Percentiles rank a stretch among this genome's conserved stretches.
phyloP scores from a whole-genome alignment of 1,284 basidiomycete species.

The Macrocystidia cucumis region DNA sequence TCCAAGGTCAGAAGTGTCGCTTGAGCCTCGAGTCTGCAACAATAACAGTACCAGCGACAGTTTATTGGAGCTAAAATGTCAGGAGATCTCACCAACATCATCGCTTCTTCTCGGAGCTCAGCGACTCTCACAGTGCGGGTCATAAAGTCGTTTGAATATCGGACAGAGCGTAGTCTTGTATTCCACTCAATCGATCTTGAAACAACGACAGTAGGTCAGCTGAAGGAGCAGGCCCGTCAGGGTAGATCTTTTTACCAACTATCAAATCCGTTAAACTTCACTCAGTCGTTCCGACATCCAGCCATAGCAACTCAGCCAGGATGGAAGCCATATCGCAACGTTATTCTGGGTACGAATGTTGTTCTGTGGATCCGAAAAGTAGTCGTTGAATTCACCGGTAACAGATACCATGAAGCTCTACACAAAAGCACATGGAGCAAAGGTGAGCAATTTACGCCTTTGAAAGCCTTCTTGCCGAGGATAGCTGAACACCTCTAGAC shows the following conservation, averaged over 20 bases:
- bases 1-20: too few relatives aligned
- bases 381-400: too few relatives aligned
- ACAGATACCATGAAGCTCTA: constrained; percentile 92
- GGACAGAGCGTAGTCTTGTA: constrained; percentile 86
- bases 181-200: constrained; percentile 80
- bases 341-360: constrained; percentile 49
- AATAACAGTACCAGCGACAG: too few relatives aligned
- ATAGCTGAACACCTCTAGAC: constrained; percentile 46
- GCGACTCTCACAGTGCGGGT: constrained; percentile 87
- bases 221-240: constrained; percentile 67
- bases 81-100: constrained; percentile 53
- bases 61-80: too few relatives aligned
- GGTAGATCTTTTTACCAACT: constrained; percentile 30
- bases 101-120: constrained; percentile 57
- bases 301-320: constrained; percentile 66
- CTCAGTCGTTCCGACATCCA: constrained; percentile 21
- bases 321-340: constrained; percentile 83
- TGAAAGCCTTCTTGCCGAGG: not conserved
- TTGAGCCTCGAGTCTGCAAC: too few relatives aligned
- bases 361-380: constrained; percentile 5
- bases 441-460: constrained; percentile 41
- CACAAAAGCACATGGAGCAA: constrained; percentile 89
- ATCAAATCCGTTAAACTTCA: not conserved
- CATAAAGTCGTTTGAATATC: constrained; percentile 92
- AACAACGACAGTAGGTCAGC: constrained; percentile 63